These are phyloP conservation scores for Pseudogymnoascus sp. DNA, from an alignment of 2,329 filamentous ascomycete genomes.

Conservation along the genomic window DNA sequence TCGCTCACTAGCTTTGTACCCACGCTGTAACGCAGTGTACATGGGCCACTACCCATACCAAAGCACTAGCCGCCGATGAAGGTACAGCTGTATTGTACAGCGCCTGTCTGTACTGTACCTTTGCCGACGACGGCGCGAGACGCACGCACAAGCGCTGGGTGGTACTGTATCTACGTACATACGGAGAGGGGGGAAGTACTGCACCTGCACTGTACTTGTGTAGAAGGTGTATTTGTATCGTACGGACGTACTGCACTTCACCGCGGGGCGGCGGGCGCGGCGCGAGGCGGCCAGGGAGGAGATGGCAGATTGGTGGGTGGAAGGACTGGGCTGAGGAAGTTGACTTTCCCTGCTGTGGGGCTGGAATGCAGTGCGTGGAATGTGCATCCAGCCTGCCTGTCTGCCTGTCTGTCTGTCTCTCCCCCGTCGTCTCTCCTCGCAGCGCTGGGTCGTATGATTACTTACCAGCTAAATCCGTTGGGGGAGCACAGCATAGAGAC, in stretches of 20 bases:
- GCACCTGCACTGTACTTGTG: neutral
- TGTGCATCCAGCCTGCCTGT: neutral
- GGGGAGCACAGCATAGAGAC: too few relatives aligned
- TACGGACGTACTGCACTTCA: neutral
- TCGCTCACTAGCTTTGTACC: neutral
- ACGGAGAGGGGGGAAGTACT: neutral
- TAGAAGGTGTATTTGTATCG: neutral
- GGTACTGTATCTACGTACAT: neutral
- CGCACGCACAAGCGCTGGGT: neutral
- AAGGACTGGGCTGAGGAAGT: neutral
- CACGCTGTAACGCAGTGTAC: neutral
- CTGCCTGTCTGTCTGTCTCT: too few relatives aligned
- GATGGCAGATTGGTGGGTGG: neutral
- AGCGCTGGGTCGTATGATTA: too few relatives aligned
- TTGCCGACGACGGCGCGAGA: neutral
- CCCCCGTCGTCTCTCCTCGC: too few relatives aligned
- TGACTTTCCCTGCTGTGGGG: neutral
- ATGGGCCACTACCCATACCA: neutral
- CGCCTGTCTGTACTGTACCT: neutral
- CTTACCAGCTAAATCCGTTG: too few relatives aligned
- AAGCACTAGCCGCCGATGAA: neutral
- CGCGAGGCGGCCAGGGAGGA: neutral
- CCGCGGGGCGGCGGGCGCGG: neutral
- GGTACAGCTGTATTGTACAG: neutral
- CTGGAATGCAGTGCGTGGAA: too few relatives aligned